Conservation (phyloP, 139 green algal genomes). For the Astrephomene gubernaculifera region DNA sequence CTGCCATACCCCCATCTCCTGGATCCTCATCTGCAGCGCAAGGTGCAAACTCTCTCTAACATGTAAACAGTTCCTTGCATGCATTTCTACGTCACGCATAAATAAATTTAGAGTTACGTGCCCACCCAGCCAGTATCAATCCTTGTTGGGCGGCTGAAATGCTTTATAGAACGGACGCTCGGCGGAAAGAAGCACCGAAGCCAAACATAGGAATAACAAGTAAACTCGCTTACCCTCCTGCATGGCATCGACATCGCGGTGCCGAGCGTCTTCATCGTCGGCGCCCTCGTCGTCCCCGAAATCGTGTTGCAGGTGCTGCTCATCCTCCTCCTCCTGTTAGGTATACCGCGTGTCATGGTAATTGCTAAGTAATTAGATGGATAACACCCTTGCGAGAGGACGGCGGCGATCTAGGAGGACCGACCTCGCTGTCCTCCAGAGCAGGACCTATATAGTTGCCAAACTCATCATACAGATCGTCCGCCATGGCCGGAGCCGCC, state of each 20-base stretch:
- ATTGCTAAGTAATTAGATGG: too few relatives aligned
- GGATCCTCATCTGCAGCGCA: conserved; percentile 69
- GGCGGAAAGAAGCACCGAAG: too few relatives aligned
- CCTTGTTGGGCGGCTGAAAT: too few relatives aligned
- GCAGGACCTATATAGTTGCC: conserved; percentile 98
- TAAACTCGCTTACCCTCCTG: conserved; percentile 44
- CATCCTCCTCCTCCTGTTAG: conserved; percentile 60
- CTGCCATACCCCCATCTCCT: conserved; percentile 56
- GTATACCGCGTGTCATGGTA: background rate
- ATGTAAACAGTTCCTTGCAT: too few relatives aligned
- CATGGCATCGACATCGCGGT: conserved; percentile 61
- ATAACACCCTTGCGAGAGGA: too few relatives aligned
- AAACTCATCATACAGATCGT: conserved; percentile 96
- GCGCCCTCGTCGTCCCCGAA: conserved; percentile 31
- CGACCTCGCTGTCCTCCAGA: conserved; percentile 81
- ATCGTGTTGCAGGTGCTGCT: conserved; percentile 61
- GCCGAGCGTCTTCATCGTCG: conserved; percentile 65
- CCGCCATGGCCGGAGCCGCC: conserved; percentile 33
- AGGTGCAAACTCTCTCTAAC: too few relatives aligned
- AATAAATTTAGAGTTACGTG: too few relatives aligned
- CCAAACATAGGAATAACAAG: background rate
- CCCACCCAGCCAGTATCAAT: too few relatives aligned
- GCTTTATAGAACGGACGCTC: too few relatives aligned
- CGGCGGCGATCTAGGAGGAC: conserved; percentile 17
- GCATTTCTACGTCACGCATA: too few relatives aligned